Evolutionary conservation across 2,329 filamentous ascomycete genomes (phyloP).

Genomic region (Pseudonectria buxi): DNA sequence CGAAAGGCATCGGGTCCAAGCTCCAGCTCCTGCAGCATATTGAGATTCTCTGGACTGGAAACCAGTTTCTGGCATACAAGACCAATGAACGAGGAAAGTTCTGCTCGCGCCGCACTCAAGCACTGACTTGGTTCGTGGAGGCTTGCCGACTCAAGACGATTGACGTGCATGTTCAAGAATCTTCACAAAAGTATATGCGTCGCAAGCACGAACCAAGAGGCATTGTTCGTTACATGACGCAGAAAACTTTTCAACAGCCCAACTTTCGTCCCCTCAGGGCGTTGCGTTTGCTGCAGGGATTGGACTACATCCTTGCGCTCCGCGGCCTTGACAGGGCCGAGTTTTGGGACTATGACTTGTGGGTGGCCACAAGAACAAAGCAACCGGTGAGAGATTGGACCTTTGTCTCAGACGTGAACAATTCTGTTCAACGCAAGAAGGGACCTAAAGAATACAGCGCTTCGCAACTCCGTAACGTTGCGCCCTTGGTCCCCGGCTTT

Average conservation of each 20-base stretch:
- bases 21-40: constrained; percentile 38
- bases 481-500: constrained; percentile 10
- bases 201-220: constrained; percentile 29
- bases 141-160: constrained; percentile 34
- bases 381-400: constrained; percentile 21
- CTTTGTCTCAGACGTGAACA: constrained; percentile 24
- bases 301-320: constrained; percentile 37
- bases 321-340: constrained; percentile 35
- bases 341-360: constrained; percentile 34
- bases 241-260: constrained; percentile 30
- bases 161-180: constrained; percentile 35
- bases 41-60: constrained; percentile 37
- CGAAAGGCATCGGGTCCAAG: constrained; percentile 33
- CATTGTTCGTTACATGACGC: constrained; percentile 16
- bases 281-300: constrained; percentile 36
- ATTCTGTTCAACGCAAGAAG: constrained; percentile 16
- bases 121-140: constrained; percentile 30
- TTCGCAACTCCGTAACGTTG: constrained; percentile 16
- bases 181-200: constrained; percentile 20
- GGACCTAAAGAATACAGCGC: neutral
- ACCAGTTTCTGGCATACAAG: constrained; percentile 22
- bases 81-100: constrained; percentile 14
- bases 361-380: neutral
- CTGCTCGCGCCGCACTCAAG: constrained; percentile 32
- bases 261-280: constrained; percentile 31